phyloP scores from a whole-genome alignment of 495 filamentous ascomycete species.

The Platismatia glauca region DNA sequence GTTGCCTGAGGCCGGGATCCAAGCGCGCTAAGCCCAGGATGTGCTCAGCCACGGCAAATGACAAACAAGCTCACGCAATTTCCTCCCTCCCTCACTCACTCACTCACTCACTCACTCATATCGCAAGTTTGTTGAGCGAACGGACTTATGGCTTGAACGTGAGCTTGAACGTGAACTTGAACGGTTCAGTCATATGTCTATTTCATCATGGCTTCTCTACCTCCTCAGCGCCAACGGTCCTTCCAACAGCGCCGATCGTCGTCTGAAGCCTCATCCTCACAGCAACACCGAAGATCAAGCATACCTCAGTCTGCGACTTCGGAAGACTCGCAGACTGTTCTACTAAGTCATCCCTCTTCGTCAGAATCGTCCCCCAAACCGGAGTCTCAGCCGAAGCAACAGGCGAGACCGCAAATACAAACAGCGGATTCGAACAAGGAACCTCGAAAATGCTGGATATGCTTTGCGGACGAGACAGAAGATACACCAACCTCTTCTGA shows the following conservation, averaged over 20 bases:
- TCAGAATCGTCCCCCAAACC: constrained; percentile 21
- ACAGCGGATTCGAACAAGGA: constrained; percentile 28
- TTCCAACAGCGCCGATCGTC: constrained; percentile 13
- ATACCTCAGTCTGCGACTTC: constrained; percentile 23
- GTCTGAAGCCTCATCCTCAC: constrained; percentile 13
- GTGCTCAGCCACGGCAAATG: not conserved
- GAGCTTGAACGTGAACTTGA: too few relatives aligned
- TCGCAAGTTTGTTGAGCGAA: too few relatives aligned
- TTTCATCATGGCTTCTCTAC: constrained; percentile 18
- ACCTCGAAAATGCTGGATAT: constrained; percentile 83
- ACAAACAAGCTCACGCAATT: too few relatives aligned
- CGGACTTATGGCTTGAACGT: not conserved
- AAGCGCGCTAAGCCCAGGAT: too few relatives aligned
- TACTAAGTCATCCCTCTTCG: constrained; percentile 34
- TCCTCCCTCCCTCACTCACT: not conserved
- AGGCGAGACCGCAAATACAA: constrained; percentile 9
- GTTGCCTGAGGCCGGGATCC: too few relatives aligned
- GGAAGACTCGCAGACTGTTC: constrained; percentile 37
- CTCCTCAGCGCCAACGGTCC: constrained; percentile 16
- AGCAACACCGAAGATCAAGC: constrained; percentile 20
- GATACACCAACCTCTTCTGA: constrained; percentile 54
- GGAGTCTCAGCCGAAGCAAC: constrained; percentile 20
- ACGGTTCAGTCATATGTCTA: not conserved
- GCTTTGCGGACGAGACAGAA: constrained; percentile 76
- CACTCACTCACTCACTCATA: not conserved